Conservation (phyloP, 805 yeast genomes). For the Candida maltosa region DNA sequence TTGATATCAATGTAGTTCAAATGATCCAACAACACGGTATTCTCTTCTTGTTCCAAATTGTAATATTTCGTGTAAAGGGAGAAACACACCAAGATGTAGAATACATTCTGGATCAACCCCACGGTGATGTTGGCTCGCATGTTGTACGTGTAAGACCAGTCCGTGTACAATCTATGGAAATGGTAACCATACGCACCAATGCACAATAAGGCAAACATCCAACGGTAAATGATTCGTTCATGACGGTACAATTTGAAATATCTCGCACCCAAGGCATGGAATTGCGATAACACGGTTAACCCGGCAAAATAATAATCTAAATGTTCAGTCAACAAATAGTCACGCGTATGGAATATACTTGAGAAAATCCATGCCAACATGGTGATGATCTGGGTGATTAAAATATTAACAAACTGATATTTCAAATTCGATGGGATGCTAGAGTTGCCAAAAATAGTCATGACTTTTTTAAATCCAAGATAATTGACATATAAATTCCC, state of each 20-base stretch:
- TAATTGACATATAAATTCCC: slow-evolving; percentile 48
- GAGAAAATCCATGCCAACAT: slow-evolving; percentile 88
- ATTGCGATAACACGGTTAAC: slow-evolving; percentile 75
- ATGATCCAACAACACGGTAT: slow-evolving; percentile 13
- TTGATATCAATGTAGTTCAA: slow-evolving; percentile 21
- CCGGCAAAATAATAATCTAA: slow-evolving; percentile 94
- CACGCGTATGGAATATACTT: slow-evolving; percentile 85
- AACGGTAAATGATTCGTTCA: slow-evolving; percentile 17
- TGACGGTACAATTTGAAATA: slow-evolving; percentile 55
- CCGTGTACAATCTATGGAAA: slow-evolving; percentile 57
- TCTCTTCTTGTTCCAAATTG: slow-evolving; percentile 14
- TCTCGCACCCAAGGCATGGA: slow-evolving; percentile 65
- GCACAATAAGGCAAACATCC: slow-evolving; percentile 39
- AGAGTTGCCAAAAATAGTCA: neutral
- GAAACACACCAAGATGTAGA: slow-evolving; percentile 26
- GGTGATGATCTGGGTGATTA: slow-evolving; percentile 58
- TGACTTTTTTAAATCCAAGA: slow-evolving; percentile 37
- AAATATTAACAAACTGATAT: slow-evolving; percentile 26
- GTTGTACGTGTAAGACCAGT: slow-evolving; percentile 91
- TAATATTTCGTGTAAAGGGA: slow-evolving; percentile 30
- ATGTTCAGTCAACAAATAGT: slow-evolving; percentile 73
- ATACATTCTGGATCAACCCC: slow-evolving; percentile 70
- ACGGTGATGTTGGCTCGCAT: slow-evolving; percentile 84
- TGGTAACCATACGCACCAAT: slow-evolving; percentile 57
- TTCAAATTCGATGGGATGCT: slow-evolving; percentile 6